Evolutionary conservation across 768 basidiomycete genomes (phyloP).

Genomic region (Dacryopinax spathularia): DNA sequence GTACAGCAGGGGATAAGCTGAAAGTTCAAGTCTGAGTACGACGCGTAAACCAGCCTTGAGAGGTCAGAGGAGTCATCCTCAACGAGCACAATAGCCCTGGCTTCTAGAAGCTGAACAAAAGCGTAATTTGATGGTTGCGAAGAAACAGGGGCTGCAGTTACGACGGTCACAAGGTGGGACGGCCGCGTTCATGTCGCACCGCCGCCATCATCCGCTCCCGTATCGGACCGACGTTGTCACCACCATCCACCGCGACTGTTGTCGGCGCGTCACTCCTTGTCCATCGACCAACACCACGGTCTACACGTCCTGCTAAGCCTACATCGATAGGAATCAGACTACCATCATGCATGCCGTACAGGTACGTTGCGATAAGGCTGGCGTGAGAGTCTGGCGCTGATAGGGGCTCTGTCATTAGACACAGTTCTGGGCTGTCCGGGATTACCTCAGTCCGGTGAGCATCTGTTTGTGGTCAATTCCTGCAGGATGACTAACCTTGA

Average conservation of each 20-base stretch:
- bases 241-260: not conserved
- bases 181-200: not conserved
- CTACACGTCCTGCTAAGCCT: not conserved
- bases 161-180: not conserved
- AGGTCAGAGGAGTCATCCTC: not conserved
- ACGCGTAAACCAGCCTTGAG: too few relatives aligned
- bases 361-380: too few relatives aligned
- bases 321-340: not conserved
- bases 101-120: not conserved
- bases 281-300: not conserved
- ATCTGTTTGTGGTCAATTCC: conserved; percentile 16
- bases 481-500: not conserved
- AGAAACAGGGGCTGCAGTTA: not conserved
- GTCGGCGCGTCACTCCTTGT: not conserved
- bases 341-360: not conserved
- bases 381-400: too few relatives aligned
- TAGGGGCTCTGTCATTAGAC: conserved; percentile 38
- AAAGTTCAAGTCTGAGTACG: too few relatives aligned
- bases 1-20: too few relatives aligned
- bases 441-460: conserved; percentile 81
- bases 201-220: conserved; percentile 4
- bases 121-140: not conserved
- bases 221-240: not conserved
- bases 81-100: not conserved
- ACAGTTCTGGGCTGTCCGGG: conserved; percentile 85